phyloP scores from a whole-genome alignment of 2,329 filamentous ascomycete species.

The Periconia sp. region DNA sequence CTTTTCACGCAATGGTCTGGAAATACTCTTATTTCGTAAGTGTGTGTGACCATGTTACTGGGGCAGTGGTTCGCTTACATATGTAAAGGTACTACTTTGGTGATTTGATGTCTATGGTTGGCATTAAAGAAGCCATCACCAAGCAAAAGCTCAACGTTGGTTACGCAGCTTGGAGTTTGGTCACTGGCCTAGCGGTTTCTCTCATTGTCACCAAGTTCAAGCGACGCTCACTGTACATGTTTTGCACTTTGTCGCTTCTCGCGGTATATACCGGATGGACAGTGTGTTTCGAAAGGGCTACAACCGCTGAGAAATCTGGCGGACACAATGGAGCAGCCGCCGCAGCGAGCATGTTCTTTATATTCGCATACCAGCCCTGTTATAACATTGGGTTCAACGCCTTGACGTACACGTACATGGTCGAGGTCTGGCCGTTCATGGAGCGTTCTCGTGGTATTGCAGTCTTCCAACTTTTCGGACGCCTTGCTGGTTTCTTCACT shows the following conservation, averaged over 20 bases:
- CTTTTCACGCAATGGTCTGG: slow-evolving; percentile 68
- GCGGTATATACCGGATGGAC: slow-evolving; percentile 34
- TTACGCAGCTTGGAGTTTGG: slow-evolving; percentile 60
- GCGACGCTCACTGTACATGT: slow-evolving; percentile 57
- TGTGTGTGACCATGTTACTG: background rate
- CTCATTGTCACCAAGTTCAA: slow-evolving; percentile 56
- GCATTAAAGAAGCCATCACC: slow-evolving; percentile 50
- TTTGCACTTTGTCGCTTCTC: slow-evolving; percentile 33
- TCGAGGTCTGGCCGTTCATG: slow-evolving; percentile 51
- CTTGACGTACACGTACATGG: slow-evolving; percentile 59
- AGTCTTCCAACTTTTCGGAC: slow-evolving; percentile 63
- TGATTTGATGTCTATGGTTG: slow-evolving; percentile 60
- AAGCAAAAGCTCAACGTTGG: slow-evolving; percentile 50
- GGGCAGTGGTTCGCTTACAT: background rate
- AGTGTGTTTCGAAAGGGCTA: slow-evolving; percentile 53
- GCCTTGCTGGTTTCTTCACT: slow-evolving; percentile 61
- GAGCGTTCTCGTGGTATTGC: slow-evolving; percentile 49
- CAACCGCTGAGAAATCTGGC: slow-evolving; percentile 17
- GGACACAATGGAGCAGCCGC: slow-evolving; percentile 36
- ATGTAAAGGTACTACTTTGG: slow-evolving; percentile 58
- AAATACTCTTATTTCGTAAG: slow-evolving; percentile 56
- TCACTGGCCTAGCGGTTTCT: slow-evolving; percentile 56
- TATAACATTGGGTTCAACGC: slow-evolving; percentile 67
- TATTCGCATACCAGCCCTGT: slow-evolving; percentile 46
- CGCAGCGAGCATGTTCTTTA: slow-evolving; percentile 52